phyloP scores from a whole-genome alignment of 768 basidiomycete species.

The Hericium coralloides region DNA sequence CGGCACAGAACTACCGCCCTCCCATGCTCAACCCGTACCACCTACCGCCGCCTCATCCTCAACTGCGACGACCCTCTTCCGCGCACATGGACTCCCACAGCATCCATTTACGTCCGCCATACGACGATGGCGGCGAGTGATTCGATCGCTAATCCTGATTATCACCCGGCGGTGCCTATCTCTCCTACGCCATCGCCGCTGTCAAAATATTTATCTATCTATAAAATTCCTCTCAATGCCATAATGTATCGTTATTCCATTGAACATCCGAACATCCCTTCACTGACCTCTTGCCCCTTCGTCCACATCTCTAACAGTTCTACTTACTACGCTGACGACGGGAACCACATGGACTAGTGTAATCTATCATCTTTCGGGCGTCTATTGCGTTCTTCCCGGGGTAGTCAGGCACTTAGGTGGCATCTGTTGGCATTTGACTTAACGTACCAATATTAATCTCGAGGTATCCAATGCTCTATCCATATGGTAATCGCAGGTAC shows the following conservation, averaged over 20 bases:
- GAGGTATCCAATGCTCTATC: not conserved
- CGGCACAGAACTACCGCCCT: slow-evolving; percentile 21
- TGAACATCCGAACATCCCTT: not conserved
- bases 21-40: slow-evolving; percentile 37
- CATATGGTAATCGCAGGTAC: not conserved
- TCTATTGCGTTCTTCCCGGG: slow-evolving; percentile 4
- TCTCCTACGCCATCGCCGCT: not conserved
- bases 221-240: not conserved
- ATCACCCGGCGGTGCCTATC: not conserved
- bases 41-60: slow-evolving; percentile 39
- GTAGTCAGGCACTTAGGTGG: slow-evolving; percentile 9
- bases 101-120: slow-evolving; percentile 8
- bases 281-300: not conserved
- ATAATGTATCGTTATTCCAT: not conserved
- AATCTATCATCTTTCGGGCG: slow-evolving; percentile 10
- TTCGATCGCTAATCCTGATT: not conserved
- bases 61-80: slow-evolving; percentile 20
- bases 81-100: slow-evolving; percentile 7
- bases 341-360: slow-evolving; percentile 8
- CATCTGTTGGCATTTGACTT: not conserved
- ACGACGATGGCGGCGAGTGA: not conserved
- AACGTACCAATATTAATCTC: slow-evolving; percentile 7
- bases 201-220: not conserved
- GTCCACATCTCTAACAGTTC: not conserved
- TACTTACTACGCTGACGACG: slow-evolving; percentile 5